Conservation (phyloP, 805 yeast genomes). For the Spathaspora passalidarum region DNA sequence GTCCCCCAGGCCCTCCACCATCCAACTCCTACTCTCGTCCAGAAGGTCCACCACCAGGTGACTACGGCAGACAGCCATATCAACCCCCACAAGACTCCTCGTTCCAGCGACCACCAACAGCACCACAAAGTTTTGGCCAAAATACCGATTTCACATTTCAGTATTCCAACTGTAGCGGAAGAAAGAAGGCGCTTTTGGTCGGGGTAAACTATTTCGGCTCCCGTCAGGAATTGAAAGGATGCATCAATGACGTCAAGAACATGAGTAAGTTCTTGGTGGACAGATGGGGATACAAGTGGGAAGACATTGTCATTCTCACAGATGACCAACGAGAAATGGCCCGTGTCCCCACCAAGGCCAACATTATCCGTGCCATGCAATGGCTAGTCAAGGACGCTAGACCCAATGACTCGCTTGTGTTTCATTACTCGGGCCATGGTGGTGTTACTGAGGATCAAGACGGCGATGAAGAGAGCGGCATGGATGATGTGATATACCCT, state of each 20-base stretch:
- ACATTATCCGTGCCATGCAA: conserved; percentile 36
- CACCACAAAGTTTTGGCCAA: conserved; percentile 36
- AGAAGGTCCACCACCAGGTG: conserved; percentile 9
- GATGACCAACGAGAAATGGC: conserved; percentile 32
- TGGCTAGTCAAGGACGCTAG: conserved; percentile 37
- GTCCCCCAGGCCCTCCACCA: conserved; percentile 4
- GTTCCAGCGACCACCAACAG: conserved; percentile 21
- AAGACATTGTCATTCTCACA: conserved; percentile 37
- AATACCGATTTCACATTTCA: conserved; percentile 34
- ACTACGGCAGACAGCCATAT: conserved; percentile 8
- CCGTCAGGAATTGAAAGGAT: conserved; percentile 30
- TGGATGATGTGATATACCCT: conserved; percentile 36
- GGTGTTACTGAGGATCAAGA: conserved; percentile 33
- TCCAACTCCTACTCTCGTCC: background rate
- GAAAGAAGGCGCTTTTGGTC: conserved; percentile 34
- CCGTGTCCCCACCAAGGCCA: conserved; percentile 31
- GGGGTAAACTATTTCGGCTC: conserved; percentile 35
- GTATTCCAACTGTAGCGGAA: conserved; percentile 37
- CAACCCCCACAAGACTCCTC: conserved; percentile 8
- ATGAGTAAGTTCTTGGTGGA: conserved; percentile 30
- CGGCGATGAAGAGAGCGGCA: conserved; percentile 38
- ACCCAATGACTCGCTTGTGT: conserved; percentile 37
- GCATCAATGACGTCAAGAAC: conserved; percentile 39
- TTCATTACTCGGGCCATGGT: conserved; percentile 41
- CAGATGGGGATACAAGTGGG: conserved; percentile 30